Evolutionary conservation across 2,329 filamentous ascomycete genomes (phyloP).

Genomic region (Sclerotinia minor): DNA sequence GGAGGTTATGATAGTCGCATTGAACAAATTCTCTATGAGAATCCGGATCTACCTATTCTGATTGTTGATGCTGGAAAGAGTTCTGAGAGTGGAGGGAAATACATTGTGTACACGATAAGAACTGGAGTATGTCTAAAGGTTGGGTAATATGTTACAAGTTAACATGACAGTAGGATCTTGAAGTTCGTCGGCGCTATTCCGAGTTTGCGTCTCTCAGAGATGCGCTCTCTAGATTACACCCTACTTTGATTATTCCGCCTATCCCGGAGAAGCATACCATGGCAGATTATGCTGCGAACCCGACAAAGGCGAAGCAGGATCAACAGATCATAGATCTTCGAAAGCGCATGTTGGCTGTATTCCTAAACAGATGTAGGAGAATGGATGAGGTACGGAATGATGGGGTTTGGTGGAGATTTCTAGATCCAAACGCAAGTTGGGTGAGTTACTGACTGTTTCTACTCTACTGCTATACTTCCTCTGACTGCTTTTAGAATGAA

Average conservation of each 20-base stretch:
- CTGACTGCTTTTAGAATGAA: slow-evolving; percentile 67
- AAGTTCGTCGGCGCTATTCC: slow-evolving; percentile 92
- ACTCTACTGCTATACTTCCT: slow-evolving; percentile 14
- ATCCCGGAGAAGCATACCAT: slow-evolving; percentile 99
- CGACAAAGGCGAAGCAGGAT: slow-evolving; percentile 97
- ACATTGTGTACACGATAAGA: slow-evolving; percentile 95
- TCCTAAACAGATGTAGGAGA: slow-evolving; percentile 85
- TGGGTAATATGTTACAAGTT: slow-evolving; percentile 26
- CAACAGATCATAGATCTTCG: slow-evolving; percentile 93
- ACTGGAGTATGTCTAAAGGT: slow-evolving; percentile 66
- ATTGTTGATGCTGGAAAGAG: slow-evolving; percentile 98
- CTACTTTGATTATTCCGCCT: slow-evolving; percentile 91
- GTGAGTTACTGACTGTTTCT: slow-evolving; percentile 51
- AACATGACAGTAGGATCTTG: slow-evolving; percentile 68
- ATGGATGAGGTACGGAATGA: slow-evolving; percentile 93
- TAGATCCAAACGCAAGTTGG: slow-evolving; percentile 98
- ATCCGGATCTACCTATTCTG: slow-evolving; percentile 82
- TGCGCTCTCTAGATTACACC: slow-evolving; percentile 86
- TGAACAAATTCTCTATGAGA: slow-evolving; percentile 96
- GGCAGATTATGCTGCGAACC: slow-evolving; percentile 97
- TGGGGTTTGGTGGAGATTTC: slow-evolving; percentile 95
- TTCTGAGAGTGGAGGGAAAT: slow-evolving; percentile 83
- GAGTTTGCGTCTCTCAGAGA: slow-evolving; percentile 91
- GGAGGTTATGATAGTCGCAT: slow-evolving; percentile 93
- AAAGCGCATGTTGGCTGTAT: slow-evolving; percentile 95